Base-by-base conservation (phyloP, 1,139 yeast genomes). In the Pneumocystis carinii region DNA sequence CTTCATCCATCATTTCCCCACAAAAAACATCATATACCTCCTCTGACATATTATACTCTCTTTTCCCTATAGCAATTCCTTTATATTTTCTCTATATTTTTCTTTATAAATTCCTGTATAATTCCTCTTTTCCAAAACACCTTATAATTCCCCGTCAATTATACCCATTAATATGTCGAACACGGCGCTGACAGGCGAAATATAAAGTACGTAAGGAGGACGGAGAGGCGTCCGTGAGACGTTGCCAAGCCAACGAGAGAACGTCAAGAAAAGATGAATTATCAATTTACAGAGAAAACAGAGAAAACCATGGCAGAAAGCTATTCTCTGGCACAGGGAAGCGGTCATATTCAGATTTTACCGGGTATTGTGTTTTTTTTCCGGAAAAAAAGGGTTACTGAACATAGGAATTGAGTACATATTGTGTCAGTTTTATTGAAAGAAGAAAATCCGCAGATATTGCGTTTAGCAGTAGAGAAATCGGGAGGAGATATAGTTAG, bases 351-450 rank as follows among this genome's bases (percentile, higher is more conserved):
- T 12, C 94, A 88, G 71, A 78, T 94, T 67, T 76, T 83, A 64
- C 98, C 98, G 8, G 29, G 55, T 48, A 24, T 12, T 15, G 39
- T 14, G 1, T 8, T 48, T 48, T 48, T 48, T 48, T 48, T 3
- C 29, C 1, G 4, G 27, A 19, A 24, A 48, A 48, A 48, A 24
- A 24, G n/a, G 6, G 32, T 12, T 27, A 48, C 15, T 48, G 29
- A 48, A 8, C 10, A 12, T 12, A 12, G 32, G 27, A 24, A 17
- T 48, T 3, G 19, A 29, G 75, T 90, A 66, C 99, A 92, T 75
- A 76, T 92, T 67, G 78, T 92, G 68, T 97, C 96, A 24, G 97
- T 97, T 19, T 86, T 92, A 85, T 86, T 89, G 37, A 82, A 80
- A 39, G 85, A 81, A 64, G 94, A 86, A 69, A 77, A 86, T 2